Base-by-base conservation (phyloP, 805 yeast genomes). In the Pichia exigua region DNA sequence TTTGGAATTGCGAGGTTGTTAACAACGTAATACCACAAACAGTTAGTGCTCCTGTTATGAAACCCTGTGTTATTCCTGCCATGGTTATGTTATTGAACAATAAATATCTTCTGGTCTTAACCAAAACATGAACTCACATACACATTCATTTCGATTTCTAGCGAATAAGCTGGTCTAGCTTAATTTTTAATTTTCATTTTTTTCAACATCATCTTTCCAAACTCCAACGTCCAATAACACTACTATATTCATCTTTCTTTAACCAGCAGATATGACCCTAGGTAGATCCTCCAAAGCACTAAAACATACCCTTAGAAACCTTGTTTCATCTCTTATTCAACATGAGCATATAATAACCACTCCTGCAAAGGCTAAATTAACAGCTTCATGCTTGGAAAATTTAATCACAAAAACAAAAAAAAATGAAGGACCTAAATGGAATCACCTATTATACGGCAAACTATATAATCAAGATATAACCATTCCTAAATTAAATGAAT, bases 301-400 rank as follows among this genome's bases (percentile, higher is more conserved):
- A 49, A 73, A 73, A 48, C 80, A 83, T 28, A 71, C 83, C 48
- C 64, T 85, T 62, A 75, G 82, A 58, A 85, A 86, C 63, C 68
- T 85, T 61, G 87, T 80, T 21, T 74, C 87, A 2, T 82, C 86
- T 13, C 66, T 86, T 39, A 72, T 86, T 38, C 83, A 83, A 65
- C 80, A 85, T 59, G 94, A 85, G 59, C 74, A 84, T 20, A 79
- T 86, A 50, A 75, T 79, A 7, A 85, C 94, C 0, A 86, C 95
- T 1, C 78, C 77, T 55, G 85, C 87, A 27, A 85, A 84, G 65
- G 91, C 92, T 46, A 83, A 81, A 64, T 81, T 81, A 54, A 78
- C 89, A 0, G 85, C 81, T 53, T 72, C 78, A 35, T 65, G 76
- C 41, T 81, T 84, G 2, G 92, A 87, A 57, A 77, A 76, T 54